A percentile compares a stretch with the other conserved stretches of the same genome.
These are phyloP conservation scores for Uncinocarpus reesii DNA, from an alignment of 2,329 filamentous ascomycete genomes.

Conservation along the genomic window DNA sequence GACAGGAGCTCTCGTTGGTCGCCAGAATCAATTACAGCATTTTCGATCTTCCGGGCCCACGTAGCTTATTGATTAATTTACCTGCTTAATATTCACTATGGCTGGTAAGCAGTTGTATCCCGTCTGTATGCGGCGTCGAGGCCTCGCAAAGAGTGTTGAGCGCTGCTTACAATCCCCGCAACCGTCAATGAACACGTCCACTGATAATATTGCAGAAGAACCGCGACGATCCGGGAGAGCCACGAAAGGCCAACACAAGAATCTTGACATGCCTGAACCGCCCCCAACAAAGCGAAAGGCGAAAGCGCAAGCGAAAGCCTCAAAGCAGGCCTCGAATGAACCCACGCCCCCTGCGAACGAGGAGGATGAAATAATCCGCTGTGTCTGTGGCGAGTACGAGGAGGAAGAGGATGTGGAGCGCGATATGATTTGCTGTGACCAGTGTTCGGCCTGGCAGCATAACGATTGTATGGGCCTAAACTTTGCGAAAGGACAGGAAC, in stretches of 20 bases:
- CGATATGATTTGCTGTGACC: constrained; percentile 92
- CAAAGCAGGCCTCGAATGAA: constrained; percentile 40
- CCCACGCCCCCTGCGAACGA: constrained; percentile 40
- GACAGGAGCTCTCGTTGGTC: constrained; percentile 22
- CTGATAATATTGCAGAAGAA: constrained; percentile 52
- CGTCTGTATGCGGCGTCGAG: constrained; percentile 3
- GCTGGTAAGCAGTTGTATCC: constrained; percentile 49
- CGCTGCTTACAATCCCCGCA: constrained; percentile 7
- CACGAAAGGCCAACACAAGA: constrained; percentile 95
- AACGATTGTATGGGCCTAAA: constrained; percentile 88
- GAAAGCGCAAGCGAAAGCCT: constrained; percentile 38
- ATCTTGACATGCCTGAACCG: constrained; percentile 63
- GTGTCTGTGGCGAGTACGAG: constrained; percentile 79
- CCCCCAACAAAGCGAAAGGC: constrained; percentile 38
- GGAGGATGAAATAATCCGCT: constrained; percentile 71
- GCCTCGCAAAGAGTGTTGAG: constrained; percentile 11
- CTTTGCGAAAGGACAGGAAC: constrained; percentile 62
- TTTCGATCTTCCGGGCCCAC: constrained; percentile 19
- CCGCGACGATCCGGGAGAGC: constrained; percentile 87
- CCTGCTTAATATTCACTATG: constrained; percentile 36
- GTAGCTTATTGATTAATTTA: constrained; percentile 30
- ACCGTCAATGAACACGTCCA: constrained; percentile 17
- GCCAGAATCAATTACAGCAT: constrained; percentile 16
- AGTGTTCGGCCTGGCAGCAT: constrained; percentile 90
- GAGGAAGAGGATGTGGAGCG: constrained; percentile 77